Evolutionary conservation across 129 eudicot genomes (phyloP), one percentile per base, ranked within the genome.

Genomic region (Pseudognaphalium luteoalbum): DNA sequence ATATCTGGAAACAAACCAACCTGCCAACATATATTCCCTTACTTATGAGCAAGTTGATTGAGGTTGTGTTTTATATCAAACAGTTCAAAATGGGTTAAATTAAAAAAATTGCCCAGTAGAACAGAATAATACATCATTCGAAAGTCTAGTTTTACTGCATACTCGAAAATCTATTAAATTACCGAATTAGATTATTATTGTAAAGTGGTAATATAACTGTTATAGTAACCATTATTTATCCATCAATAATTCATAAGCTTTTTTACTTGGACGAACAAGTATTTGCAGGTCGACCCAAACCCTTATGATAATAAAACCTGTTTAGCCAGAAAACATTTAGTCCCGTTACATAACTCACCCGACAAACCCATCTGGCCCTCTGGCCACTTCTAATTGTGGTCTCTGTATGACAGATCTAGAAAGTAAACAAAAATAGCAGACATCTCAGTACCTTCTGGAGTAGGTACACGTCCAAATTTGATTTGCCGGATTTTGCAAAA

Each of bases 1-100:
- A 95, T 75, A 68, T 95, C 99, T 39, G 99, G 99, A 81, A 95
- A 95, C 61, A 95, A 19, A 58, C 99, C 99, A 66, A 95, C 96
- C 99, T 95, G 87, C 67, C 58, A 76, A 73, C 44, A 75, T 41
- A 44, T 63, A 59, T n/a, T 62, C 17, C 1, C 1, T 64, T 9
- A 29, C 34, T 75, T 44, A 64, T 47, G 12, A 63, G 29, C 30
- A 47, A 47, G 60, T 29, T 5, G 16, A 30, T 5, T n/a, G 17
- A 42, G 21, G 33, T 37, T 60, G 77, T 19, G 16, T 25, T 52
- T 20, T 25, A 22, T 73, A 57, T 59, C 42, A 60, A 15, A 60
- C 25, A 28, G 59, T 8, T 61, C 29, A 41, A 19, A 34, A 35
- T 7, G 8, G 58, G 20, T n/a, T 19, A 22, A 25, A 21, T 57